Base-by-base conservation (phyloP, 129 eudicot genomes). In the Deinandra increscens region DNA sequence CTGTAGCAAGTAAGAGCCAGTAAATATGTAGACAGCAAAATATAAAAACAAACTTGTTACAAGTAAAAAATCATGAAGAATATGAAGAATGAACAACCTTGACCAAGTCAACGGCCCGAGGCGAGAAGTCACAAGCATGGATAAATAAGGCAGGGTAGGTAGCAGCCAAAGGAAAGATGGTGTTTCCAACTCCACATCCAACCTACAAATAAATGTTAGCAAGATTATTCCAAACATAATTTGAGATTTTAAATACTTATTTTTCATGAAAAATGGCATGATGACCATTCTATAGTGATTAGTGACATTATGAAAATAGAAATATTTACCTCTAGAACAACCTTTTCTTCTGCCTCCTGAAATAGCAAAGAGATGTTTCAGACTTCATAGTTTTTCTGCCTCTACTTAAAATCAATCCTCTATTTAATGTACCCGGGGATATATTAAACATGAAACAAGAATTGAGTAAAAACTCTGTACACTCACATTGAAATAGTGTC, bases 111-210 rank as follows among this genome's bases (percentile, higher is more conserved):
- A 93, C 84, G 11, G 91, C 99, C 54, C 97, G 86, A 18, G 89
- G 88, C 43, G 99, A 89, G 81, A 93, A 89, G 86, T 93, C 99
- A 72, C 97, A 89, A 37, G 99, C 97, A 82, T 93, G 92, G 45
- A 89, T 80, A 71, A 58, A 93, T 72, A 93, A 72, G 69, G 75
- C 79, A 4, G 92, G 95, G 48, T 85, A 86, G 12, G 86, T 80
- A 18, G 95, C 91, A 71, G 81, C 81, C 79, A 89, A 78, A 54
- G 99, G 99, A 74, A 89, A 93, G 72, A 89, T 76, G 43, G 99
- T 87, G 70, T 89, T 93, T 77, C 99, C 97, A 53, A 89, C 97
- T 54, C 99, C 99, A 72, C 99, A 93, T 48, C 99, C 99, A 71
- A 89, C 86, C 98, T 93, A 80, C 34, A 69, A 41, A 64, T 53